Evolutionary conservation across 2,329 filamentous ascomycete genomes (phyloP), one percentile per base, ranked within the genome.

Genomic region (Trichoderma sp.): DNA sequence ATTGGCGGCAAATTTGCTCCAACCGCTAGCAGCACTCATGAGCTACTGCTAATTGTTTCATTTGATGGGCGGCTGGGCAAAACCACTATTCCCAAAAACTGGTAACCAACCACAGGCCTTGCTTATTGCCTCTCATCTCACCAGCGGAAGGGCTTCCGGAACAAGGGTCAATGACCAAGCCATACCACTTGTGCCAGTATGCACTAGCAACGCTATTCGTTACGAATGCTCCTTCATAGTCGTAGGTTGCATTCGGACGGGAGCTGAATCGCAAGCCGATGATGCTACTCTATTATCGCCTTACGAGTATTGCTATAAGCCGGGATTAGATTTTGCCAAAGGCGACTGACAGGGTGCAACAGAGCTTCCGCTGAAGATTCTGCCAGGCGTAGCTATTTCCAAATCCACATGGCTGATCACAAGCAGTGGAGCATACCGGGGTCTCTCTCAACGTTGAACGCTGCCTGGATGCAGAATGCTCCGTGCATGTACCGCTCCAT

Each of bases 381-480:
- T 62, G 57, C 67, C 67, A 70, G 67, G 67, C 67, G 67, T 62
- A 62, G 57, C 11, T 62, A 70, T 70, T 70, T 70, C 67, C 67
- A 70, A 61, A 70, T 70, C 30, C 21, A 70, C 69, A 47, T 60
- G 61, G 26, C 51, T 43, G 32, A 63, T 61, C 66, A 68, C 34
- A 47, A 24, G 32, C 32, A 53, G 61, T 30, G 64, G 64, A 32
- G 30, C 64, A n/a, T 57, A 24, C 51, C 15, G 12, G 51, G 64
- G 47, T 14, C 24, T 11, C 18, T n/a, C 32, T 36, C 63, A 57
- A 30, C 63, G 24, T 32, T 66, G 30, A 67, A 57, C 26, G 21
- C 39, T 62, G 47, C 47, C 3, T 53, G 47, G 21, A 32, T 60
- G 56, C 56, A n/a, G 56, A 8, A 58, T 32, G 28, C 15, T n/a